Conservation (phyloP, 441 rosid species). For the Adansonia rubrostipa region DNA sequence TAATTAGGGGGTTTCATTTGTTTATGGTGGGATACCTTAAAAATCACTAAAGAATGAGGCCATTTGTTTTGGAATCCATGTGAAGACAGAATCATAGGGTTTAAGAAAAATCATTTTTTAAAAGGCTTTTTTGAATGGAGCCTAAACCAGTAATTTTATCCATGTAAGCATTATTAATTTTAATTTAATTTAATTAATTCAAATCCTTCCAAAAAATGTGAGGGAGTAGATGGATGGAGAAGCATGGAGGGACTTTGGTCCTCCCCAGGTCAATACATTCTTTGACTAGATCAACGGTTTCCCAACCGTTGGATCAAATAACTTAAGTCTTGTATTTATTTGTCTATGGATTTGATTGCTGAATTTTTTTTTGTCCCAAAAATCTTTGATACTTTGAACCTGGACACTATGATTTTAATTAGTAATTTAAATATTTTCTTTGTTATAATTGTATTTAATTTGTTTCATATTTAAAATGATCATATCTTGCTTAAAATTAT, state of each 20-base stretch:
- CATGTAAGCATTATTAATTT: conserved; percentile 22
- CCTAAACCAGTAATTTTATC: conserved; percentile 18
- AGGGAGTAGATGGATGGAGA: conserved; percentile 1
- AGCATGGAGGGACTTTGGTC: conserved; percentile 51
- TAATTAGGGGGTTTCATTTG: neutral
- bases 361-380: neutral
- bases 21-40: neutral
- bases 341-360: conserved; percentile 16
- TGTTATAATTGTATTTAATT: too few relatives aligned
- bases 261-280: conserved; percentile 19
- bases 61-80: conserved; percentile 52
- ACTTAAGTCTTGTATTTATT: neutral
- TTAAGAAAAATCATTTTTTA: conserved; percentile 1
- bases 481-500: neutral
- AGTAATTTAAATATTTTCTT: too few relatives aligned
- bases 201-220: neutral
- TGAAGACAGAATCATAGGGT: conserved; percentile 48
- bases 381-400: too few relatives aligned
- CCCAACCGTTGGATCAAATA: conserved; percentile 38
- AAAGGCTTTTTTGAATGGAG: conserved; percentile 28
- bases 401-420: too few relatives aligned
- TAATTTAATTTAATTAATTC: conserved; percentile 5
- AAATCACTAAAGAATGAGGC: conserved; percentile 25
- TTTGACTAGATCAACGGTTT: conserved; percentile 31
- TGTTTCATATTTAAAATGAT: too few relatives aligned